Conservation (phyloP, 495 filamentous ascomycete species). For the Trichocladium antarcticum region DNA sequence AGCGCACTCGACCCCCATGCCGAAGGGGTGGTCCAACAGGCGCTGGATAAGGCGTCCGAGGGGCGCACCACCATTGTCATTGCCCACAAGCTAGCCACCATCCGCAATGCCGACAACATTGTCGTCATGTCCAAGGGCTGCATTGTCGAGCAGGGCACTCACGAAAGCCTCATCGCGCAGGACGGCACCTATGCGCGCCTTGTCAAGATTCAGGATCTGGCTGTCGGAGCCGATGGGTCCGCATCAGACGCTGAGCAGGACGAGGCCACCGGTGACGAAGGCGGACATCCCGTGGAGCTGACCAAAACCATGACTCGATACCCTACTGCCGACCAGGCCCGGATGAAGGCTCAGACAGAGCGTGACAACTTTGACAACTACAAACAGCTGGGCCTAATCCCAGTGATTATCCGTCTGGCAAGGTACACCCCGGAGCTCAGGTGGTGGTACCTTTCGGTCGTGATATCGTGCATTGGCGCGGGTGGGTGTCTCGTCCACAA, state of each 20-base stretch:
- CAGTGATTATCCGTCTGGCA: conserved; percentile 4
- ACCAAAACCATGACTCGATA: conserved; percentile 23
- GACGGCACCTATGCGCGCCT: conserved; percentile 38
- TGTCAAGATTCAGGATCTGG: conserved; percentile 40
- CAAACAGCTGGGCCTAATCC: conserved; percentile 11
- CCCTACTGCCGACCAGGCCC: conserved; percentile 12
- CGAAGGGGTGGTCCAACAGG: conserved; percentile 54
- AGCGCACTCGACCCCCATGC: conserved; percentile 59
- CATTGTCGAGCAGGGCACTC: conserved; percentile 56
- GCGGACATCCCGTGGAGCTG: conserved; percentile 21
- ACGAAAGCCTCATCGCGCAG: conserved; percentile 46
- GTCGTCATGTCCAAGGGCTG: conserved; percentile 49
- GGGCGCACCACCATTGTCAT: conserved; percentile 69
- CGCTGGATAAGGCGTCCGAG: conserved; percentile 50
- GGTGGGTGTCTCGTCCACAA: conserved; percentile 4
- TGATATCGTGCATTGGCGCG: conserved; percentile 3
- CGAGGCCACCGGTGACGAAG: not conserved
- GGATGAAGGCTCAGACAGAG: conserved; percentile 10
- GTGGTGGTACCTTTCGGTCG: conserved; percentile 3
- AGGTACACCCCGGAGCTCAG: conserved; percentile 11
- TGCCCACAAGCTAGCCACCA: conserved; percentile 55
- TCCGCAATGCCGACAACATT: conserved; percentile 57
- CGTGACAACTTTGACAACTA: conserved; percentile 16
- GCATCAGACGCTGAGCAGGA: not conserved
- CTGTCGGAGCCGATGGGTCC: conserved; percentile 39